These are phyloP conservation scores for Colletotrichum plurivorum DNA, from an alignment of 2,329 filamentous ascomycete species.

Conservation along the genomic window DNA sequence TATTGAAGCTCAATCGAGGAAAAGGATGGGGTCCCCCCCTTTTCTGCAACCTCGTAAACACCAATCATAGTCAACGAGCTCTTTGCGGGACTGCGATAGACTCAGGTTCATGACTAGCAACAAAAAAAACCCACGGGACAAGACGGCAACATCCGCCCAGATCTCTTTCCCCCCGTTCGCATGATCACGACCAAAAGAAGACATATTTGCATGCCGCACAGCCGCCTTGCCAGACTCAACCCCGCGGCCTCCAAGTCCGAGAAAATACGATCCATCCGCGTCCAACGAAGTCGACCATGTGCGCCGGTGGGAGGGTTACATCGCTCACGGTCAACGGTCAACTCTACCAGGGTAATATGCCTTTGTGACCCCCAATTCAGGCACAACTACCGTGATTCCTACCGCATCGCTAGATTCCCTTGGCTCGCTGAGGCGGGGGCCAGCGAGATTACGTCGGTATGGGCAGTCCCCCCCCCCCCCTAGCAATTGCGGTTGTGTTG, in stretches of 20 bases:
- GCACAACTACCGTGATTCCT: slow-evolving; percentile 1
- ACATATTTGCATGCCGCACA: background rate
- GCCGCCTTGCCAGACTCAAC: background rate
- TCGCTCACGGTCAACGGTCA: background rate
- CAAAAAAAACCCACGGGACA: background rate
- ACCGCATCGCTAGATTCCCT: background rate
- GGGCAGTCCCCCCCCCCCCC: background rate
- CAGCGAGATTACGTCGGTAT: slow-evolving; percentile 1
- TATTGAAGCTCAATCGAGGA: slow-evolving; percentile 1
- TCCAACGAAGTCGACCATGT: slow-evolving; percentile 17
- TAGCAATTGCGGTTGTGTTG: background rate
- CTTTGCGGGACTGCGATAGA: too few relatives aligned
- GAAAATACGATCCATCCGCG: slow-evolving; percentile 10
- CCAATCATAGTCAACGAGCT: slow-evolving; percentile 18
- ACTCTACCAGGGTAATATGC: background rate
- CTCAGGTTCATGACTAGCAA: background rate
- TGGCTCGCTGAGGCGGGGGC: background rate
- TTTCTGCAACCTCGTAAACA: background rate
- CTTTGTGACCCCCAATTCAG: slow-evolving; percentile 7
- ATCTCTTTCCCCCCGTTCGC: background rate
- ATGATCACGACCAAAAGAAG: background rate
- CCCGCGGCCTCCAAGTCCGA: background rate
- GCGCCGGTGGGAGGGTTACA: slow-evolving; percentile 14
- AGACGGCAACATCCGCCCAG: slow-evolving; percentile 15
- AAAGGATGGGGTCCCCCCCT: background rate